Evolutionary conservation across 148 eudicot species (phyloP), one percentile per base, ranked within the genome.

Genomic region (Cornus controversa): DNA sequence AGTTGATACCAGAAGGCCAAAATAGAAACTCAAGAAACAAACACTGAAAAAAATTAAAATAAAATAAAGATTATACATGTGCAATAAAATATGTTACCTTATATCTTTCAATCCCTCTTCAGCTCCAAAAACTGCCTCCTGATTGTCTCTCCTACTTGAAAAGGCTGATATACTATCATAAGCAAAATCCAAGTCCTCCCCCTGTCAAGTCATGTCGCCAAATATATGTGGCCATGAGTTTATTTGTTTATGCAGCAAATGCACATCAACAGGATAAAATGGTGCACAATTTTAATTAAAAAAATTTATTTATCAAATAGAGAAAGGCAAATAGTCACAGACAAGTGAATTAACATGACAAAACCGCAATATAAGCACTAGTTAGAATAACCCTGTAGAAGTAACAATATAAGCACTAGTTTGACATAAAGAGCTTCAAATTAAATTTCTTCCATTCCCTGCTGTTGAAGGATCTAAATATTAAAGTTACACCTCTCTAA

Each of bases 71-170:
- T 37, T 14, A 10, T 20, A 53, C 20, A 79, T 53, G 10, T 70
- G 36, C 68, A 34, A 22, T 8, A 70, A 62, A 36, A 42, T 27
- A 34, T 27, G 16, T 69, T 85, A 96, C 99, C 98, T 82, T 76
- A 93, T 93, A 73, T 96, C 99, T 86, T 93, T 96, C 78, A 90
- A 71, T 80, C 99, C 97, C 90, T 96, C 98, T 86, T 95, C 97
- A 76, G 97, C 87, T 18, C 99, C 98, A 77, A 96, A 96, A 71
- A 96, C 97, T 60, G 97, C 98, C 87, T 96, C 99, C 84, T 96
- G 99, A 80, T 89, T 90, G 89, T 91, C 99, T 82, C 94, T 92
- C 85, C 93, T 91, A 5, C 93, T 80, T 75, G 97, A 93, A 86
- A 91, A 96, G 73, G 97, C 98, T 65, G 97, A 89, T 82, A 96